Base-by-base conservation (phyloP, 164 flowering plant genomes). In the Annona cherimola region DNA sequence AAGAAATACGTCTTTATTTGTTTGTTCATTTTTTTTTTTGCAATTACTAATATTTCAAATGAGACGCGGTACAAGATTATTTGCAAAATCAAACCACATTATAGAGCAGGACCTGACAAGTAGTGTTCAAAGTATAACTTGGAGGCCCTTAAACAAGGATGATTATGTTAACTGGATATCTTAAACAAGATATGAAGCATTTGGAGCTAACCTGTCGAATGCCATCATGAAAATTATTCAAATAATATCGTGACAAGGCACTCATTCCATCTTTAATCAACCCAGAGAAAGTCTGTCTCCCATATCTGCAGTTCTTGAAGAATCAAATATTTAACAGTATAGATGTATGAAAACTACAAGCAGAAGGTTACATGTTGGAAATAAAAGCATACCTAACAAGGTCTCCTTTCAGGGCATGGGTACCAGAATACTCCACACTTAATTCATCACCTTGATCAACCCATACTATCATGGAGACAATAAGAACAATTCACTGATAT, bases 381-480 rank as follows among this genome's bases (percentile, higher is more conserved):
- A 26, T 64, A 43, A 4, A 3, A 5, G 12, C 16, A 69, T 78
- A 95, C 99, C 97, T 89, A 75, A 92, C 94, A 46, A 92, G 83
- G 79, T 92, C 97, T 42, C 97, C 78, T 83, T 93, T 95, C 67
- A 93, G 83, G 3, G 99, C 99, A 87, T 81, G 80, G n/a, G 99
- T 91, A 75, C 99, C 97, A 72, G 97, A 82, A 74, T 95, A 95
- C 68, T 89, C 92, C n/a, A 92, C 81, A 81, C 99, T 95, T 79
- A 95, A 83, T 82, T 93, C 99, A 71, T 95, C 99, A 54, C 99
- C 99, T 69, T 93, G 97, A 69, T 90, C 93, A 66, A 81, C 97
- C 99, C 99, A 95, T 81, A 89, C 99, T 95, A 71, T n/a, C 5
- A 50, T 4, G 63, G 35, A 12, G 42, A 9, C 45, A 64, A 14